phyloP scores from a whole-genome alignment of 768 basidiomycete genomes.

The Fomitopsis serialis region DNA sequence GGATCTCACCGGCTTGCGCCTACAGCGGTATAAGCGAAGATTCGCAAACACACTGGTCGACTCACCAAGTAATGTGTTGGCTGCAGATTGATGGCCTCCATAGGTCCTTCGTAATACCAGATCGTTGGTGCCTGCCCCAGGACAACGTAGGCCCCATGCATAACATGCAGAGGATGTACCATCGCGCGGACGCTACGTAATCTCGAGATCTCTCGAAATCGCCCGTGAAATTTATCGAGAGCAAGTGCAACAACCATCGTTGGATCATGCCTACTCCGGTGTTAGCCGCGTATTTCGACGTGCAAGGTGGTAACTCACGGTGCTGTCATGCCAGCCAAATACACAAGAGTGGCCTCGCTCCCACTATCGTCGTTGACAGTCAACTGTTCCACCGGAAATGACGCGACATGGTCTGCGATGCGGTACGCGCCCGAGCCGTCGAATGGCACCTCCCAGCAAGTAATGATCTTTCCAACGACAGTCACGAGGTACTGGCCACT shows the following conservation, averaged over 20 bases:
- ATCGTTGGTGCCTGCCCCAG: slow-evolving; percentile 17
- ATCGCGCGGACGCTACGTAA: slow-evolving; percentile 10
- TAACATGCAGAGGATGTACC: slow-evolving; percentile 13
- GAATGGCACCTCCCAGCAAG: slow-evolving; percentile 32
- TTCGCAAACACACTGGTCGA: background rate
- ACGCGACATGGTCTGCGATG: slow-evolving; percentile 23
- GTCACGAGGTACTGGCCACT: slow-evolving; percentile 28
- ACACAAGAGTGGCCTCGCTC: slow-evolving; percentile 18
- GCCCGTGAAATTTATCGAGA: slow-evolving; percentile 28
- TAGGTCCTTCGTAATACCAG: slow-evolving; percentile 8
- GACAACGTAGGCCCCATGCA: slow-evolving; percentile 17
- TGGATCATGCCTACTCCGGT: slow-evolving; percentile 1
- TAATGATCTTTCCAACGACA: slow-evolving; percentile 19
- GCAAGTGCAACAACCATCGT: slow-evolving; percentile 17
- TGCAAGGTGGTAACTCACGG: slow-evolving; percentile 9
- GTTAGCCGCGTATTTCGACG: background rate
- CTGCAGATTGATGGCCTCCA: background rate
- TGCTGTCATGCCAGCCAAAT: slow-evolving; percentile 8
- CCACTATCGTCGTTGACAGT: slow-evolving; percentile 25
- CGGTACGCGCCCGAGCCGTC: slow-evolving; percentile 26
- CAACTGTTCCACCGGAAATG: slow-evolving; percentile 19
- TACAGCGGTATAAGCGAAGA: background rate
- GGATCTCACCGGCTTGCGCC: slow-evolving; percentile 13
- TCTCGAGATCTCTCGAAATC: slow-evolving; percentile 15
- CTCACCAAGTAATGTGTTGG: background rate